Evolutionary conservation across 164 flowering plant genomes (phyloP), one percentile per base, ranked within the genome.

Genomic region (Paratinospora sagittata): DNA sequence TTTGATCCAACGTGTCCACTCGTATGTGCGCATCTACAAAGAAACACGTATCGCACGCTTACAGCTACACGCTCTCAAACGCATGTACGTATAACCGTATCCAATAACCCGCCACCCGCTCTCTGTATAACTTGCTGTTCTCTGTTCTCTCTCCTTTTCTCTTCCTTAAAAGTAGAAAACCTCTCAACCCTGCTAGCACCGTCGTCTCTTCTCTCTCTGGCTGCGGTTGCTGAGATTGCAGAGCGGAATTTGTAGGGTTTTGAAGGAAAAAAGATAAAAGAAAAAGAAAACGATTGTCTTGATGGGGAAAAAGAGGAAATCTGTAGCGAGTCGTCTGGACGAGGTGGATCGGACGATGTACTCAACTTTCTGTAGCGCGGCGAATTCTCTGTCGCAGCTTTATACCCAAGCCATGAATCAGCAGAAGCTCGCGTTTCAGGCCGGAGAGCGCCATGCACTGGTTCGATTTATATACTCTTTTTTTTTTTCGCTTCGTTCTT

Each of bases 251-350:
- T 3, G 43, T 30, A 36, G 45, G 47, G 47, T 66, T 66, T 66
- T 8, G 27, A 6, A n/a, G n/a, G n/a, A n/a, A n/a, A n/a, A n/a
- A n/a, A n/a, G n/a, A n/a, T n/a, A n/a, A n/a, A n/a, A n/a, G 26
- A 30, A 7, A 4, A 63, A 27, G 27, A 7, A 8, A 5, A 16
- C 6, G 12, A 10, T 11, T n/a, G 30, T 26, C 13, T 41, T 17
- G 30, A 88, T 91, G 97, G 87, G 80, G 76, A 91, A 91, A 85
- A 91, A 88, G 88, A 84, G 91, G 85, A 91, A 91, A 75, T 87
- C 97, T 11, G 83, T 72, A 1, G 93, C 91, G 26, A 79, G 82
- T 63, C 78, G 89, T 58, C 81, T 91, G 6, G 97, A 91, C 66
- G 97, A 91, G 84, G 88, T 87, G 27, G 93, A 90, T 82, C 91